These are phyloP conservation scores for Aquilaria yunnanensis DNA, from an alignment of 345 rosid genomes.

Conservation along the genomic window DNA sequence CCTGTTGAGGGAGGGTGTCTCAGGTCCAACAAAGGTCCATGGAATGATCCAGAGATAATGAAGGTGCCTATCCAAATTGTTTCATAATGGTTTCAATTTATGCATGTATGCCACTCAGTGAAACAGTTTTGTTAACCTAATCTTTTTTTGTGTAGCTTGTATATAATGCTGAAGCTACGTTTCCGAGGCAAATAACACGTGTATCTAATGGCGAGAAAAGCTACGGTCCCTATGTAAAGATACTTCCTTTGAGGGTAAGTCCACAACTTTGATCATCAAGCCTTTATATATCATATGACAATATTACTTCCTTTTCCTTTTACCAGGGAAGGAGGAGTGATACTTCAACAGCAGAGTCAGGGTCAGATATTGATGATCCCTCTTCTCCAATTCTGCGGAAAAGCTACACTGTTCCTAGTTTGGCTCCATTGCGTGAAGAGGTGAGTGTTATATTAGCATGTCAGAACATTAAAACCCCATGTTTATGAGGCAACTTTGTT, in stretches of 20 bases:
- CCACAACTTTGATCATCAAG: background rate
- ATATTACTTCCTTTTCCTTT: constrained; percentile 7
- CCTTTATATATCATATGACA: background rate
- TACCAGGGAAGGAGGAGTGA: constrained; percentile 52
- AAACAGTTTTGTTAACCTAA: constrained; percentile 5
- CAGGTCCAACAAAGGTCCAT: constrained; percentile 90
- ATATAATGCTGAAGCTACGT: constrained; percentile 47
- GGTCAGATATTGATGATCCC: constrained; percentile 54
- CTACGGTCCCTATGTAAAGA: constrained; percentile 40
- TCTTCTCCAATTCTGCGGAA: constrained; percentile 36
- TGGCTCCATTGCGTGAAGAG: constrained; percentile 52
- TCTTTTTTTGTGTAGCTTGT: constrained; percentile 45
- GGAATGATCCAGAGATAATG: constrained; percentile 88
- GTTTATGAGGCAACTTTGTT: constrained; percentile 2
- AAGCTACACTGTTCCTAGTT: constrained; percentile 34
- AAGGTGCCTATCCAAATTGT: constrained; percentile 43
- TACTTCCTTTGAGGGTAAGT: constrained; percentile 45
- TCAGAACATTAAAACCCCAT: background rate
- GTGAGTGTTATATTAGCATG: constrained; percentile 39
- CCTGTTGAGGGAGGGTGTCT: constrained; percentile 82
- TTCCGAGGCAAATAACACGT: constrained; percentile 55
- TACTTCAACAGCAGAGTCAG: constrained; percentile 48
- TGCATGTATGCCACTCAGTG: background rate
- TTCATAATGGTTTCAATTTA: constrained; percentile 2
- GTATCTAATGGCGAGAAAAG: constrained; percentile 39